Evolutionary conservation across 306 rosid species (phyloP), one percentile per base, ranked within the genome.

Genomic region (Rosa chinensis): DNA sequence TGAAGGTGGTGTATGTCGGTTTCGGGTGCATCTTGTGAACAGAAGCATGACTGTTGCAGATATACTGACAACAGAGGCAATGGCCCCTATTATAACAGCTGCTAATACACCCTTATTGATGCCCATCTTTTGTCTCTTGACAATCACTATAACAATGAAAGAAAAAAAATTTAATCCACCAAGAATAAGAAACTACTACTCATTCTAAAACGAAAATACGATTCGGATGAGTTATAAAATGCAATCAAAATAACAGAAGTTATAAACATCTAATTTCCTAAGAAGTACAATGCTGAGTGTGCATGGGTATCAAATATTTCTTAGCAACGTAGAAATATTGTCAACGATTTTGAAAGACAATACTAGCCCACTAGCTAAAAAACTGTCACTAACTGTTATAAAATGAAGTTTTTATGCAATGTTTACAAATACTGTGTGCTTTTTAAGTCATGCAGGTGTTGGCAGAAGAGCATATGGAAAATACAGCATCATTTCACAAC

Each of bases 31-130:
- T 82, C 91, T 89, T 83, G 53, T 55, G 50, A 79, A 17, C 83
- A 93, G 72, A 70, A 90, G 79, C 78, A 81, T 72, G 76, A 79
- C 47, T 66, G 83, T 50, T 72, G 92, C 91, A 71, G 89, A 73
- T 16, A 87, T 76, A 40, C 83, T 66, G 59, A 86, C 37, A 78
- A 79, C 73, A 61, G 88, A 76, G 35, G 87, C 84, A 81, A 81
- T 74, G 49, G 87, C 85, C 74, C 88, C 98, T 56, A 86, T 28
- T 75, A 86, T 66, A 58, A 83, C 68, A 32, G 80, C 91, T 72
- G 75, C 90, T 78, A 80, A 48, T 76, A 85, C 23, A 63, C 90
- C 90, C 13, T 50, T 66, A 49, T 76, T 83, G 84, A 56, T 74
- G 56, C 82, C 67, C n/a, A 10, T 63, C 80, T 62, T 78, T 79